Evolutionary conservation across 306 rosid species (phyloP), one percentile per base, ranked within the genome.

Genomic region (Quercus aquifolioides): DNA sequence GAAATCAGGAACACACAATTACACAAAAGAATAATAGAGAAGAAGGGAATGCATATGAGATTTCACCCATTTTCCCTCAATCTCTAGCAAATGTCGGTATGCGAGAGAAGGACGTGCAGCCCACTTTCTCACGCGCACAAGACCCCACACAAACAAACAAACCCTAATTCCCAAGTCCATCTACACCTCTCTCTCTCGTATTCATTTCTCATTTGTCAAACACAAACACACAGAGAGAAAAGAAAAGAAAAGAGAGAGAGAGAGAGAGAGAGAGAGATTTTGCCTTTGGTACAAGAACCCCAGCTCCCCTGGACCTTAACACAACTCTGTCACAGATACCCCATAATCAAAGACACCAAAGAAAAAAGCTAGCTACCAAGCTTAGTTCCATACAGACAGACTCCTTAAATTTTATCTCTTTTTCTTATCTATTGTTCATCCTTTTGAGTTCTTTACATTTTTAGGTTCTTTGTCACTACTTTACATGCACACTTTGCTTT

Each of bases 81-180:
- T 23, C 23, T 58, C 14, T 49, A 49, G 54, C 54, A 49, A 3
- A 57, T 23, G 65, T 59, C 33, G 65, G 65, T 9, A 59, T 12
- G 14, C 14, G 23, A 23, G 85, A 81, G 74, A 60, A 58, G 79
- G 81, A 81, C 85, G 80, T 85, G 88, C 82, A 77, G 63, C 88
- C 86, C 88, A 85, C 81, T 73, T 70, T 69, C 80, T 35, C 78
- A 70, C 79, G 79, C 76, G 85, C 88, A 85, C 80, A 80, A 76
- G 76, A 76, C 63, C 85, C 85, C 84, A 81, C 83, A 38, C 72
- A 67, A 33, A 74, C 81, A 81, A 79, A 70, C 76, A 85, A 85
- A 81, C 85, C 88, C 86, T 82, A 85, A 71, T 83, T 78, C 79
- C 73, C 77, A 70, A 70, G 62, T 63, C 78, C 77, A 62, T 33